A percentile compares a stretch with the other conserved stretches of the same genome.
Evolutionary conservation across 352 stramenopile species (phyloP).

Genomic region (Globisporangium sylvaticum): DNA sequence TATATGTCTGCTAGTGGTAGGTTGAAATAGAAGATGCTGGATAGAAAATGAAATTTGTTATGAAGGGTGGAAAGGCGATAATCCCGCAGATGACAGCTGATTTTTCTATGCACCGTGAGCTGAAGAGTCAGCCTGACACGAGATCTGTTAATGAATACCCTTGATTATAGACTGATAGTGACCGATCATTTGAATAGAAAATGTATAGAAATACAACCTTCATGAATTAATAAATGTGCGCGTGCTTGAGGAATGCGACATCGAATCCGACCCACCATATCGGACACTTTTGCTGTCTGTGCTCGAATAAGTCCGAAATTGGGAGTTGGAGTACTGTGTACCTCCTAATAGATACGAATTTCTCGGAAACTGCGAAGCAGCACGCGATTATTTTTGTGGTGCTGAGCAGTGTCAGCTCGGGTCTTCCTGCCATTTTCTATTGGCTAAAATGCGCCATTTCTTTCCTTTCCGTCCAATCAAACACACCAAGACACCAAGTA

Average conservation of each 20-base stretch:
- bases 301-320: neutral
- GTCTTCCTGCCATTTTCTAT: neutral
- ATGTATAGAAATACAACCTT: neutral
- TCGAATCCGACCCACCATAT: neutral
- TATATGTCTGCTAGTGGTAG: neutral
- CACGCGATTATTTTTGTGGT: conserved; percentile 15
- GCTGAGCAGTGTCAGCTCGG: neutral
- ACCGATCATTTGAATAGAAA: neutral
- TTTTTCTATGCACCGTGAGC: conserved; percentile 3
- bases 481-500: neutral
- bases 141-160: neutral
- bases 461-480: neutral
- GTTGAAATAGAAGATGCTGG: neutral
- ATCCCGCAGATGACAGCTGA: neutral
- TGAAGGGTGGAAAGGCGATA: neutral
- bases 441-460: neutral
- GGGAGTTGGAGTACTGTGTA: neutral
- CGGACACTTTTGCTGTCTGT: neutral
- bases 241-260: conserved; percentile 1
- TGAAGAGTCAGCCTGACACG: conserved; percentile 3
- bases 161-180: neutral
- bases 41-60: neutral
- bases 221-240: neutral
- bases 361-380: neutral
- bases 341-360: neutral